These are phyloP conservation scores for Debaryomyces sp. DNA, from an alignment of 1,139 yeast genomes.

Conservation along the genomic window DNA sequence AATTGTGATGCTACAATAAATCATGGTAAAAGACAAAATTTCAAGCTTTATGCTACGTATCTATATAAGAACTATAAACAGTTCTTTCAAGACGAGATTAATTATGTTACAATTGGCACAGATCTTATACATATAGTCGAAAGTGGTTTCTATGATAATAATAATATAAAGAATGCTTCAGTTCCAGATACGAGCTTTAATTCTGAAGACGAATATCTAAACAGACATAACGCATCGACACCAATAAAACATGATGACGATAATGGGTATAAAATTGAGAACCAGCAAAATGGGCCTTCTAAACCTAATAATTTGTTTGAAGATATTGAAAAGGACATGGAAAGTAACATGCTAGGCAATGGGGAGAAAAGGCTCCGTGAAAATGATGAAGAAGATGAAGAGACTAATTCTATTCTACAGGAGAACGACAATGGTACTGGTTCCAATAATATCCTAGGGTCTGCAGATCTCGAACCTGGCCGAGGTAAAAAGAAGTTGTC, in stretches of 20 bases:
- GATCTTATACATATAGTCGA: constrained; percentile 35
- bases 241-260: constrained; percentile 24
- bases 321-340: constrained; percentile 20
- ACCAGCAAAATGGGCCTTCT: constrained; percentile 8
- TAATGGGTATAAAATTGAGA: constrained; percentile 11
- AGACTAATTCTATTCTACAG: constrained; percentile 9
- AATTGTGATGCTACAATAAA: constrained; percentile 27
- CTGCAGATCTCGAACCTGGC: background rate
- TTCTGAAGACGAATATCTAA: constrained; percentile 26
- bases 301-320: constrained; percentile 21
- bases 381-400: constrained; percentile 17
- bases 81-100: constrained; percentile 33
- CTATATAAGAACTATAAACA: constrained; percentile 47
- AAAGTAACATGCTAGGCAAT: constrained; percentile 6
- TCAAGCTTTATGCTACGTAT: constrained; percentile 50
- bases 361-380: constrained; percentile 23
- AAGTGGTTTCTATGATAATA: constrained; percentile 22
- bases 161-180: constrained; percentile 8
- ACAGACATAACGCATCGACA: constrained; percentile 28
- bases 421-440: constrained; percentile 5
- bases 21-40: constrained; percentile 38
- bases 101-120: constrained; percentile 34
- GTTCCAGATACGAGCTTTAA: constrained; percentile 20
- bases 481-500: constrained; percentile 11
- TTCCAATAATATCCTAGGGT: background rate